A percentile compares a stretch with the other conserved stretches of the same genome.
These are phyloP conservation scores for Hirschioporus abietinus DNA, from an alignment of 768 basidiomycete species.

Conservation along the genomic window DNA sequence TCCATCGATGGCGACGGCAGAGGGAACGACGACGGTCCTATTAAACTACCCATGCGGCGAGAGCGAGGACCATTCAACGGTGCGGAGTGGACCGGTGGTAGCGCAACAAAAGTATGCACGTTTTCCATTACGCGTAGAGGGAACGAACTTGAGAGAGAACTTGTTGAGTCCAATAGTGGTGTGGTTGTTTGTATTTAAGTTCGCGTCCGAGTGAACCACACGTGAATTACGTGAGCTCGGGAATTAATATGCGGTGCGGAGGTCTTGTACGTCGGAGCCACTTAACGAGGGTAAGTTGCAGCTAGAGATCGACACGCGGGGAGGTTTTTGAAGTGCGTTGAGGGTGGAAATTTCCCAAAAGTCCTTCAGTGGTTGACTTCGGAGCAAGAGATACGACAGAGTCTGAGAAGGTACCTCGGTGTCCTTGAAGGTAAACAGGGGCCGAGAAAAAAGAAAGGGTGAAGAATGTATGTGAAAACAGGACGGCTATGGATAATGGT, in stretches of 20 bases:
- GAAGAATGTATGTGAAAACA: neutral
- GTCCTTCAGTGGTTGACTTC: neutral
- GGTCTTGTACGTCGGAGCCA: neutral
- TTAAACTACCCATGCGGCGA: neutral
- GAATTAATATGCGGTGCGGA: neutral
- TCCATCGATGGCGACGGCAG: neutral
- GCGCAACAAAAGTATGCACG: neutral
- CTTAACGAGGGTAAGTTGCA: neutral
- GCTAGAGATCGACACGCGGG: neutral
- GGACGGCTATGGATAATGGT: neutral
- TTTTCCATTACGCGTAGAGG: neutral
- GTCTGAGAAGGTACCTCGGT: neutral
- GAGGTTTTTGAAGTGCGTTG: neutral
- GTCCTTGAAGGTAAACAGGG: neutral
- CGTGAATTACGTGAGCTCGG: neutral
- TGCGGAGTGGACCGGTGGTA: neutral
- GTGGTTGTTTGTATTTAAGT: neutral
- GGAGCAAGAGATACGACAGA: neutral
- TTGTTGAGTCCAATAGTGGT: neutral
- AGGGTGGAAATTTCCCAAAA: neutral
- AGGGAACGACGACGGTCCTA: neutral
- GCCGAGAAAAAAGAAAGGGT: neutral
- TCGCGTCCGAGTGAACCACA: neutral
- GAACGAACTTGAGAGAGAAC: neutral
- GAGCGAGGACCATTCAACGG: neutral